Evolutionary conservation across 2,329 filamentous ascomycete species (phyloP), one percentile per base, ranked within the genome.

Genomic region (Lizonia empirigonia): DNA sequence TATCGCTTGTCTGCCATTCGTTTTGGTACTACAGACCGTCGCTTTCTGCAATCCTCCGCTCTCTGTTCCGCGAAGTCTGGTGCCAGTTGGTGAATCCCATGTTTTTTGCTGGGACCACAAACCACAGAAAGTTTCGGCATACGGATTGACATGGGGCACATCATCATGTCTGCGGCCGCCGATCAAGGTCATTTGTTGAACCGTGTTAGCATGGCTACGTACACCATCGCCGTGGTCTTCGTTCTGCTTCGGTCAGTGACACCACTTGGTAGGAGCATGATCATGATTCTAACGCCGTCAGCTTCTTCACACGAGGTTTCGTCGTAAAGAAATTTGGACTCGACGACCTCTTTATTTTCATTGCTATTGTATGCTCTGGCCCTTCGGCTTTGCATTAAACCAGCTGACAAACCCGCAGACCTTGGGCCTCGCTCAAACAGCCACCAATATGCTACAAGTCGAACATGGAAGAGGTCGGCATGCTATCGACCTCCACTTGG

Each of bases 281-380:
- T 5, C 6, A 15, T 7, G 24, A 12, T 32, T 27, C 24, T 47
- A 22, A 22, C 16, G n/a, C 0, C 7, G 32, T 12, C 18, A 68
- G 66, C 13, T 66, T 65, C 30, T 55, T 62, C 33, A 65, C 65
- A 8, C 60, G 65, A 23, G 60, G 54, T 12, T 63, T 48, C 18
- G 57, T 69, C 7, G 63, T 67, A 2, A 61, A 59, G 29, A 66
- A 58, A 24, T 66, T 63, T 23, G 65, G 65, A 13, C 34, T 64
- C 0, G 64, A 69, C 30, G 66, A 68, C 18, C 44, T 62, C 12
- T 62, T 69, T 44, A 66, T 68, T 27, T 54, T 62, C 15, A 46
- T 62, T n/a, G 60, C 66, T 8, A 46, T 64, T 27, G 61, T 63
- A 38, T 18, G 55, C 37, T 53, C 16, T 26, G 46, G 47, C 6